These are phyloP conservation scores for Blastobotrys elegans DNA, from an alignment of 1,139 yeast species.

Conservation along the genomic window DNA sequence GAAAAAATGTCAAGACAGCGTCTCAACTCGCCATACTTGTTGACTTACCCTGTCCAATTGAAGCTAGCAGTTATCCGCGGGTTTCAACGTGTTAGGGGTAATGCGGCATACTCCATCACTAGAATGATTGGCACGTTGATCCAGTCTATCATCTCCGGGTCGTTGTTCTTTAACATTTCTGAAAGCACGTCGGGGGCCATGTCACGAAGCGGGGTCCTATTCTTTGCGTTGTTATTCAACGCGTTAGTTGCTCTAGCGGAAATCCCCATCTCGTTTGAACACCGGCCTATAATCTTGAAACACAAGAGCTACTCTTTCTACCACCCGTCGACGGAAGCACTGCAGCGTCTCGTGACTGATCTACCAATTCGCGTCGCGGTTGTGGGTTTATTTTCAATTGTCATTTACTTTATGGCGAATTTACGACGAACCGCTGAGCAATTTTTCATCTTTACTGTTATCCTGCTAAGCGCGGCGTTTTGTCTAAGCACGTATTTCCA, in stretches of 20 bases:
- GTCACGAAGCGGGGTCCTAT: constrained; percentile 46
- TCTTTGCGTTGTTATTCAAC: constrained; percentile 40
- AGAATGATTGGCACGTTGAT: constrained; percentile 45
- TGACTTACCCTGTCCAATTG: constrained; percentile 35
- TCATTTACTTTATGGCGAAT: constrained; percentile 39
- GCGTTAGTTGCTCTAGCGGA: constrained; percentile 42
- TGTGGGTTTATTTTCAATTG: constrained; percentile 33
- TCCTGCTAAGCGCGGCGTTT: constrained; percentile 36
- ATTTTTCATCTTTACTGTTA: constrained; percentile 37
- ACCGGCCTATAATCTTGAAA: constrained; percentile 41
- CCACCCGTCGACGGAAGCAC: constrained; percentile 43
- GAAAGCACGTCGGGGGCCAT: constrained; percentile 47
- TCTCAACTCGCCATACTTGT: constrained; percentile 33
- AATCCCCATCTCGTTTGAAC: constrained; percentile 36
- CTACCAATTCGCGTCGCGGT: constrained; percentile 36
- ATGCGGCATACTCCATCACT: constrained; percentile 45
- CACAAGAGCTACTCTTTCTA: constrained; percentile 42
- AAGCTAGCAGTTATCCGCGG: constrained; percentile 40
- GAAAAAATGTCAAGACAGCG: constrained; percentile 29
- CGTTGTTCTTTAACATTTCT: constrained; percentile 50
- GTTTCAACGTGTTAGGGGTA: constrained; percentile 51
- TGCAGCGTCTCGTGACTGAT: constrained; percentile 35
- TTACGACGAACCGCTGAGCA: constrained; percentile 39
- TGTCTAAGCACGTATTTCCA: constrained; percentile 47
- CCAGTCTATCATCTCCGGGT: constrained; percentile 49